Conservation (phyloP, 192 early-diverging fungal species). For the Rhizoclosmatium globosum region DNA sequence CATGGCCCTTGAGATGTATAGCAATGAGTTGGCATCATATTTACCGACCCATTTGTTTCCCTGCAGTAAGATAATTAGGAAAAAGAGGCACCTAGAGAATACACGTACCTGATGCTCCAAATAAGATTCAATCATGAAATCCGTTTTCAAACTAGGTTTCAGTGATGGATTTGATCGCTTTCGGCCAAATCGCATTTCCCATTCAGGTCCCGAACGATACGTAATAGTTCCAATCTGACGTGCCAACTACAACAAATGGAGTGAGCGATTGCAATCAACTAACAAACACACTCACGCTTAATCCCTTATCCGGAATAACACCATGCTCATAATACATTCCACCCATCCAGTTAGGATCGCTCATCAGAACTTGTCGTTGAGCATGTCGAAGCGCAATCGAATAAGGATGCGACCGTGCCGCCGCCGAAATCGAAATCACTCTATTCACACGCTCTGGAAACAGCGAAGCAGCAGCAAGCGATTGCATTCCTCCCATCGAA, state of each 20-base stretch:
- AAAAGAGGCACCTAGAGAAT: conserved; percentile 46
- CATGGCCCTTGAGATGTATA: conserved; percentile 98
- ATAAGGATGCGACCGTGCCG: conserved; percentile 94
- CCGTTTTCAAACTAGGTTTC: conserved; percentile 51
- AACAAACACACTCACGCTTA: conserved; percentile 70
- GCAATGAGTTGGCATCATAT: conserved; percentile 92
- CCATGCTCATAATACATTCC: conserved; percentile 88
- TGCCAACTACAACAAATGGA: conserved; percentile 11
- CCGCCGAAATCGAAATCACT: conserved; percentile 86
- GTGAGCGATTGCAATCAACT: not conserved
- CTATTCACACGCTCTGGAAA: conserved; percentile 84
- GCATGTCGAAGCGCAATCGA: conserved; percentile 93
- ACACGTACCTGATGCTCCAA: conserved; percentile 71
- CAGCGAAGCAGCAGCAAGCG: conserved; percentile 83
- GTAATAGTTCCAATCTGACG: conserved; percentile 32
- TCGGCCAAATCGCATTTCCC: conserved; percentile 94
- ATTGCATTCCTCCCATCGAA: conserved; percentile 96
- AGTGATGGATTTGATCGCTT: conserved; percentile 75
- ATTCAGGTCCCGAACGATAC: conserved; percentile 97
- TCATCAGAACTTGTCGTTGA: conserved; percentile 93
- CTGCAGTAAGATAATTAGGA: conserved; percentile 42
- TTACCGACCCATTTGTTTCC: conserved; percentile 92
- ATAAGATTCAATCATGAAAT: conserved; percentile 96
- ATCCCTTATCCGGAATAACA: conserved; percentile 88
- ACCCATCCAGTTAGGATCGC: conserved; percentile 94